Percentiles rank a stretch among this genome's conserved stretches.
These are phyloP conservation scores for Stephania japonica DNA, from an alignment of 164 flowering plant species.

Conservation along the genomic window DNA sequence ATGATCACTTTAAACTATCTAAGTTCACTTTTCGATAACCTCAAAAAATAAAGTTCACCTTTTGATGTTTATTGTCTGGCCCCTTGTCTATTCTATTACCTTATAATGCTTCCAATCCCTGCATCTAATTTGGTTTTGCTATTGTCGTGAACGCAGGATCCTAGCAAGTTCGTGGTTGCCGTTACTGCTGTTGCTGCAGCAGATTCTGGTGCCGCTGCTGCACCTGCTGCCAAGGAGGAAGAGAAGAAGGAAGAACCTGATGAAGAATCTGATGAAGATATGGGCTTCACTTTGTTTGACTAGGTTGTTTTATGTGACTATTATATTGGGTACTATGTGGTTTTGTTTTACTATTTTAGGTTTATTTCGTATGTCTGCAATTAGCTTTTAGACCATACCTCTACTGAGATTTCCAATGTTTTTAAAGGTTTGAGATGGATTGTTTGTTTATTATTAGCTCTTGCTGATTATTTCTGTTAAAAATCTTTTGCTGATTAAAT, in stretches of 20 bases:
- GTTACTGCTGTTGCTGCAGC: conserved; percentile 30
- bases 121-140: not conserved
- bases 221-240: conserved; percentile 29
- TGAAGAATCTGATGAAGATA: conserved; percentile 41
- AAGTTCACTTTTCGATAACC: too few relatives aligned
- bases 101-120: not conserved
- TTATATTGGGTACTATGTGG: not conserved
- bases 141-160: conserved; percentile 37
- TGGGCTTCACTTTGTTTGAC: conserved; percentile 28
- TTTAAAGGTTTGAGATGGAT: not conserved
- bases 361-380: not conserved
- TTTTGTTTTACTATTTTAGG: not conserved
- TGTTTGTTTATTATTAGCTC: not conserved
- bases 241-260: conserved; percentile 43
- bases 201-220: conserved; percentile 17
- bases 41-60: too few relatives aligned
- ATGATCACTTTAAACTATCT: too few relatives aligned
- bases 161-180: conserved; percentile 60
- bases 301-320: conserved; percentile 4
- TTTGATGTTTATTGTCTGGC: not conserved
- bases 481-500: too few relatives aligned
- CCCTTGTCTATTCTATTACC: not conserved
- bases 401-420: not conserved
- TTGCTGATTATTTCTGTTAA: too few relatives aligned
- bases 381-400: not conserved